Evolutionary conservation across 176 grass and related monocot genomes (phyloP), one percentile per base, ranked within the genome.

Genomic region (Lolium rigidum): DNA sequence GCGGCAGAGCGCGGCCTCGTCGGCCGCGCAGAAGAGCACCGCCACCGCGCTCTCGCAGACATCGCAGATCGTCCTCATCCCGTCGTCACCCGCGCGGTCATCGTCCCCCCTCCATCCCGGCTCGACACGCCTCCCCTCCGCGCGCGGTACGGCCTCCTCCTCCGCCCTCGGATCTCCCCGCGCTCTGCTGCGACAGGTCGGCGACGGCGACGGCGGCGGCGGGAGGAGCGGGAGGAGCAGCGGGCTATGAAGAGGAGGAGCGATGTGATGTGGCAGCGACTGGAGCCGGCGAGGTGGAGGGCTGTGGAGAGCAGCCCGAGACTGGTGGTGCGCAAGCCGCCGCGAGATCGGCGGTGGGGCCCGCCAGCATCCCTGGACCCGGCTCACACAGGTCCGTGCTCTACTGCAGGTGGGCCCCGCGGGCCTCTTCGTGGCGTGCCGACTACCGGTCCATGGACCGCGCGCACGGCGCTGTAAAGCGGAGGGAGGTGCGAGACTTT

Each of bases 31-130:
- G 92, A 98, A 98, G 69, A 98, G 93, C 70, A 90, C 93, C 59
- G 96, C 93, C 48, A 92, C 83, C 54, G 96, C 93, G 82, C 90
- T 91, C 86, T 98, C 96, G 88, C 96, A 98, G 47, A 95, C 96
- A 77, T 98, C 96, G 87, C 96, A 98, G 85, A 98, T 95, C 86
- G 93, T 94, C 86, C 93, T 94, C 96, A 98, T 98, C 86, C 77
- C 86, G 62, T 59, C 69, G 7, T 43, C 41, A 6, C 41, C 76
- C 43, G 84, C 75, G 50, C 66, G 48, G 54, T 86, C 87, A 88
- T 85, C 76, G 79, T 17, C 84, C 76, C 1, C 37, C 62, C 70
- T 62, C 83, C 80, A 85, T 78, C 61, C 35, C 37, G 46, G 26
- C 26, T 28, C 26, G 26, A 4, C 51, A 16, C 44, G 21, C 10